phyloP scores from a whole-genome alignment of 202 grass and related monocot genomes.

The Schoenoplectus tabernaemontani region DNA sequence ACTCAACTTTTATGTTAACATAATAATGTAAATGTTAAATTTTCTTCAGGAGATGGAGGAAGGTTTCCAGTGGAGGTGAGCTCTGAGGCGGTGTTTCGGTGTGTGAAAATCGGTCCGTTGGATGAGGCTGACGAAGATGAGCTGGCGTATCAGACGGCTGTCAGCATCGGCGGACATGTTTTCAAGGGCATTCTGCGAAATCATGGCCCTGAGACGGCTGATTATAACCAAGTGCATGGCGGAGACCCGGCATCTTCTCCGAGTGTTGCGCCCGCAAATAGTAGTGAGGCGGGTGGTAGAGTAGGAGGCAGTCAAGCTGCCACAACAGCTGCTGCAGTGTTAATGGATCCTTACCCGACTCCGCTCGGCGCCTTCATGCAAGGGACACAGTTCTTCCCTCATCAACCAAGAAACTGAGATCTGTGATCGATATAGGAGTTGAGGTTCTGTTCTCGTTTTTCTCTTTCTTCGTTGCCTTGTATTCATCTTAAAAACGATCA shows the following conservation, averaged over 20 bases:
- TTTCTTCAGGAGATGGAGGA: constrained; percentile 23
- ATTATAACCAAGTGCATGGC: constrained; percentile 43
- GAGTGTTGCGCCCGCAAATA: constrained; percentile 24
- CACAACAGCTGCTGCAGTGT: constrained; percentile 35
- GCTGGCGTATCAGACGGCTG: constrained; percentile 86
- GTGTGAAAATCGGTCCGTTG: constrained; percentile 76
- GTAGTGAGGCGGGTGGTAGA: constrained; percentile 35
- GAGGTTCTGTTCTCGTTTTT: constrained; percentile 17
- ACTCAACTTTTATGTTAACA: neutral
- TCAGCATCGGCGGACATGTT: constrained; percentile 83
- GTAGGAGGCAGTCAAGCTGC: constrained; percentile 14
- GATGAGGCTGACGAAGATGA: constrained; percentile 86
- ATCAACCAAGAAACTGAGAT: constrained; percentile 69
- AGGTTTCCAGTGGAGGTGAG: constrained; percentile 83
- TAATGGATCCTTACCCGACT: constrained; percentile 89
- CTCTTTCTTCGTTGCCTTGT: neutral
- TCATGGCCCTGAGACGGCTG: constrained; percentile 49
- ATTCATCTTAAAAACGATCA: constrained; percentile 18
- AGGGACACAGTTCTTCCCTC: constrained; percentile 91
- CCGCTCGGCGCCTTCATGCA: constrained; percentile 81
- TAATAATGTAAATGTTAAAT: neutral
- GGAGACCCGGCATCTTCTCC: constrained; percentile 47
- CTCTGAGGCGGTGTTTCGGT: constrained; percentile 84
- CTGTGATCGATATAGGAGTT: neutral
- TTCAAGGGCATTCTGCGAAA: constrained; percentile 85